A percentile compares a stretch with the other conserved stretches of the same genome.
These are phyloP conservation scores for Porphyrellus sp. DNA, from an alignment of 1,284 basidiomycete genomes.

Conservation along the genomic window DNA sequence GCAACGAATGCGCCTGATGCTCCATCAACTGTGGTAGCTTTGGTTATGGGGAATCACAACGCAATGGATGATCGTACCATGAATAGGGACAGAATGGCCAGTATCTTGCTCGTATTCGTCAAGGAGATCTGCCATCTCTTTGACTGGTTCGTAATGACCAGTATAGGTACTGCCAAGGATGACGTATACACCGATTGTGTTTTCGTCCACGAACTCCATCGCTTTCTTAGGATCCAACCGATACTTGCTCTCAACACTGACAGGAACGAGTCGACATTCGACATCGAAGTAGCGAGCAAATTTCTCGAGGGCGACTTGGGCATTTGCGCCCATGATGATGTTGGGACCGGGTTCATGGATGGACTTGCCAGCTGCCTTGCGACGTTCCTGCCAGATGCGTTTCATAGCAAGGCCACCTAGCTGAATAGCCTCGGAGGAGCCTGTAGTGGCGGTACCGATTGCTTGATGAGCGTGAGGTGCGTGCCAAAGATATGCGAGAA, in stretches of 20 bases:
- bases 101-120: conserved; percentile 86
- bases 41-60: conserved; percentile 1
- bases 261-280: conserved; percentile 78
- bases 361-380: conserved; percentile 83
- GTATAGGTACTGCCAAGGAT: conserved; percentile 89
- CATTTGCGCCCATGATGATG: conserved; percentile 79
- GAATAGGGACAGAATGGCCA: conserved; percentile 79
- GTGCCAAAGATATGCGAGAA: conserved; percentile 92
- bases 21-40: conserved; percentile 54
- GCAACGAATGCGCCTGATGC: conserved; percentile 85
- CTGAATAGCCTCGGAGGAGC: conserved; percentile 91
- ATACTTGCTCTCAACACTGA: conserved; percentile 75
- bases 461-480: conserved; percentile 72
- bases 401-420: conserved; percentile 95
- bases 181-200: conserved; percentile 82
- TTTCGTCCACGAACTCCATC: conserved; percentile 89
- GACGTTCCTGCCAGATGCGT: conserved; percentile 87
- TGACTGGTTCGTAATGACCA: conserved; percentile 89
- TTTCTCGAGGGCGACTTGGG: conserved; percentile 86
- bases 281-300: conserved; percentile 93
- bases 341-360: conserved; percentile 83
- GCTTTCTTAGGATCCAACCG: conserved; percentile 81
- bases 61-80: conserved; percentile 51
- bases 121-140: conserved; percentile 80
- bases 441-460: conserved; percentile 91